Evolutionary conservation across 371 early-diverging fungal genomes (phyloP).

Genomic region (Rhizomucor pusillus): DNA sequence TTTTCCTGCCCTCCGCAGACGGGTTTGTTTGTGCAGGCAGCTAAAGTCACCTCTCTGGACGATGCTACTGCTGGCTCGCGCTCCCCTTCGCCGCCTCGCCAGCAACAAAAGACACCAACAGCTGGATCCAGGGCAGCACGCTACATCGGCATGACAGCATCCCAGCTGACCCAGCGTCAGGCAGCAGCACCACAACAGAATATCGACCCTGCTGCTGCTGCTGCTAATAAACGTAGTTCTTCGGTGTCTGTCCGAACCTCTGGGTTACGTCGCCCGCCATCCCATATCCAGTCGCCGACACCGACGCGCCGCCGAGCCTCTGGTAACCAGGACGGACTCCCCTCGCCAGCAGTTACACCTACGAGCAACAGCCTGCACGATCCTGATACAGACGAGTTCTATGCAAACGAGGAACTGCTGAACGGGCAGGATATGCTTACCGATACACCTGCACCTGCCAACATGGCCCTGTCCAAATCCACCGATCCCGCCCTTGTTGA

Average conservation of each 20-base stretch:
- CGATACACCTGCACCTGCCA: slow-evolving; percentile 35
- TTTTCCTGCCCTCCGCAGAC: slow-evolving; percentile 63
- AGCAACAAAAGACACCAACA: no score
- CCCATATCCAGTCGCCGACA: slow-evolving; percentile 14
- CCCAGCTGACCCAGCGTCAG: slow-evolving; percentile 51
- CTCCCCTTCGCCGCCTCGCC: slow-evolving; percentile 40
- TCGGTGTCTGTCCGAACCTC: slow-evolving; percentile 4
- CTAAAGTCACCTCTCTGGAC: slow-evolving; percentile 53
- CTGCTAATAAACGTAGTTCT: slow-evolving; percentile 3
- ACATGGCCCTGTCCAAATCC: slow-evolving; percentile 30
- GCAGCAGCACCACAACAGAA: slow-evolving; percentile 4
- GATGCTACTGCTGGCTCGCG: slow-evolving; percentile 27
- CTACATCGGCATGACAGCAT: slow-evolving; percentile 61
- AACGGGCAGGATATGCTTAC: slow-evolving; percentile 25
- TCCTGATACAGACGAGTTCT: slow-evolving; percentile 18
- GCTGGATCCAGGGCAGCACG: slow-evolving; percentile 61
- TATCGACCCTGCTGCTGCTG: not conserved
- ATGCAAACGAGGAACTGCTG: slow-evolving; percentile 7
- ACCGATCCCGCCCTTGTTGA: slow-evolving; percentile 6
- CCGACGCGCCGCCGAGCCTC: slow-evolving; percentile 12
- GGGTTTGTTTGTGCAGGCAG: slow-evolving; percentile 67
- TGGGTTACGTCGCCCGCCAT: slow-evolving; percentile 8
- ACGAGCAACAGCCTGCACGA: slow-evolving; percentile 26
- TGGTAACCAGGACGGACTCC: slow-evolving; percentile 18
- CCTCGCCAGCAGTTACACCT: slow-evolving; percentile 43